Evolutionary conservation across 306 rosid species (phyloP), one percentile per base, ranked within the genome.

Genomic region (Cyclanthera cordifolia): DNA sequence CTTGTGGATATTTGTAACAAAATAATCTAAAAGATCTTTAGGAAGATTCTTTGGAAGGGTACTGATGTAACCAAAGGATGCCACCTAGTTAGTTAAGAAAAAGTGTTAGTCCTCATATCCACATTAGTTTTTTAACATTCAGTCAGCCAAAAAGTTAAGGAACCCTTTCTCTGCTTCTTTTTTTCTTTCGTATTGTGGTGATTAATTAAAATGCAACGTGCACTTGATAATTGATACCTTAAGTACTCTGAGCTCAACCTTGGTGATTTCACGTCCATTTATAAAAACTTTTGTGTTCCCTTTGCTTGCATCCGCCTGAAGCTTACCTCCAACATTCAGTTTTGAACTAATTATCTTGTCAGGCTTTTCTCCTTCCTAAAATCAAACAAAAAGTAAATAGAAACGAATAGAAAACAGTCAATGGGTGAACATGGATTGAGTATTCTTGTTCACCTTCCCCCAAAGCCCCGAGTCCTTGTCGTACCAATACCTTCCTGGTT

Each of bases 401-500:
- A 74, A 58, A 76, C 46, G 25, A 34, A 43, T n/a, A 19, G n/a
- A 64, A 16, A 4, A 64, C 14, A 6, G 28, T 21, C 34, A 49
- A 75, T 51, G 41, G 43, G 5, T 48, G 41, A 39, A 67, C 9
- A 50, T 49, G 55, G 64, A 2, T 50, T 51, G 5, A 3, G n/a
- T 11, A 60, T 27, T 46, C 20, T 14, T 65, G 30, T 64, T 80
- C 81, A 90, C 96, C 95, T 90, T 84, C 71, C 97, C 97, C 97
- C 97, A 87, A 34, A 87, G 75, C 53, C 97, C 97, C 14, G 97
- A 87, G 70, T 90, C 97, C 80, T 90, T 90, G 77, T 90, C 97
- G 73, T 90, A 90, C 97, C 97, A 87, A 80, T 90, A 90, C 78
- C 78, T 77, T 84, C 95, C 97, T 0, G 97, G 97, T 78, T 87